Conservation (phyloP, 1,139 yeast species). For the Sugiyamaella japonica region DNA sequence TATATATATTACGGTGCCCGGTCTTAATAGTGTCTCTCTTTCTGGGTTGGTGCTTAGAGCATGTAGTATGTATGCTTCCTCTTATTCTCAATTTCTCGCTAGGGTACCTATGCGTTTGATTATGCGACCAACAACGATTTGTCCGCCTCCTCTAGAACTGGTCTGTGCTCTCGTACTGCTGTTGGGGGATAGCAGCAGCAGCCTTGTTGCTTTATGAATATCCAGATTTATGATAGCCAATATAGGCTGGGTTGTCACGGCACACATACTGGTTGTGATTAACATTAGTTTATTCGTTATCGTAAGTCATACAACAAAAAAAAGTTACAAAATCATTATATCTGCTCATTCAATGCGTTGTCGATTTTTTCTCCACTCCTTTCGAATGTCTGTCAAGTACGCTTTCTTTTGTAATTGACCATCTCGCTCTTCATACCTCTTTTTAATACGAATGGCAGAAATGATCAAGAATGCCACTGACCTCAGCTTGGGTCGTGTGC, state of each 20-base stretch:
- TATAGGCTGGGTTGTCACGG: background rate
- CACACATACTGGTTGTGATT: too few species aligned
- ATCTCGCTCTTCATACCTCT: slow-evolving; percentile 21
- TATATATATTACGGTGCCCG: background rate
- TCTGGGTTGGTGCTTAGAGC: background rate
- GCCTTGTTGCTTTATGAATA: background rate
- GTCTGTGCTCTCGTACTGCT: background rate
- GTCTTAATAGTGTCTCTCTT: background rate
- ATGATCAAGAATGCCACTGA: slow-evolving; percentile 54
- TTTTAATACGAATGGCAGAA: slow-evolving; percentile 55
- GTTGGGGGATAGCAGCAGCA: background rate
- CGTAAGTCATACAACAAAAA: slow-evolving; percentile 9
- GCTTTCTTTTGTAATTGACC: slow-evolving; percentile 6
- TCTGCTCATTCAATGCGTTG: background rate
- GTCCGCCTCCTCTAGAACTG: background rate
- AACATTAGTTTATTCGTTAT: background rate
- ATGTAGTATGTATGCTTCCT: background rate
- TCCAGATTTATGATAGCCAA: background rate
- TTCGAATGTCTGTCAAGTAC: slow-evolving; percentile 6
- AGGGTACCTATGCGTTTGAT: slow-evolving; percentile 1
- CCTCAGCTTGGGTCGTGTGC: slow-evolving; percentile 28
- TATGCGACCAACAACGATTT: slow-evolving; percentile 1
- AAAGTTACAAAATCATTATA: slow-evolving; percentile 1
- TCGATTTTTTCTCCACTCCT: slow-evolving; percentile 8
- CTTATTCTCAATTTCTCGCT: slow-evolving; percentile 5